Evolutionary conservation across 2,329 filamentous ascomycete species (phyloP), one percentile per base, ranked within the genome.

Genomic region (Rutstroemia sp.): DNA sequence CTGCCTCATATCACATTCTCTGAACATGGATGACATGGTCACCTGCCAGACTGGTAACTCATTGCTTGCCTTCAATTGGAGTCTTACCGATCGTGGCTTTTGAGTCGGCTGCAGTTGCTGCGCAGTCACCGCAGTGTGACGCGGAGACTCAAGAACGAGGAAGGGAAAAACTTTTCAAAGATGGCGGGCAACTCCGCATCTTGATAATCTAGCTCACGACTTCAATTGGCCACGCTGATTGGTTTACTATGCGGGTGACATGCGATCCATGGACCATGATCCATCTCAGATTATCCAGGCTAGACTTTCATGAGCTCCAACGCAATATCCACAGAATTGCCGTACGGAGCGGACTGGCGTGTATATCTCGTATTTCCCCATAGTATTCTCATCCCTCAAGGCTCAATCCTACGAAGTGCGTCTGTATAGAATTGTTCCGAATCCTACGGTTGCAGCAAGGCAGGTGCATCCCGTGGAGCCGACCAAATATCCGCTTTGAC

Each of bases 61-160:
- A 45, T 45, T 45, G 48, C 53, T 51, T 27, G 48, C 39, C 6
- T 56, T 23, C 48, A 56, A 56, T 56, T 56, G 54, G 54, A 46
- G 47, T 56, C 38, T 55, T 51, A 56, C 54, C 47, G 25, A 49
- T 49, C 46, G 52, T 55, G 52, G 52, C 52, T 49, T 55, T 44
- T 40, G 12, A 42, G 27, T 55, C 52, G 52, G 52, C 45, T 49
- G 52, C 52, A 42, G 48, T 47, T 36, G n/a, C n/a, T 19, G 42
- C 19, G 42, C 42, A 45, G 39, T 40, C 12, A 39, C 36, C 12
- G 36, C 36, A 39, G 40, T 44, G 42, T 45, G 42, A 45, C 42
- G 23, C 42, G 23, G 42, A 19, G 23, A 45, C 19, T 12, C n/a
- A 45, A 45, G 42, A 14, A 4, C 27, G 10, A 40, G 23, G 23